Conservation (phyloP, 2,329 filamentous ascomycete genomes). For the Fusarium sp. region DNA sequence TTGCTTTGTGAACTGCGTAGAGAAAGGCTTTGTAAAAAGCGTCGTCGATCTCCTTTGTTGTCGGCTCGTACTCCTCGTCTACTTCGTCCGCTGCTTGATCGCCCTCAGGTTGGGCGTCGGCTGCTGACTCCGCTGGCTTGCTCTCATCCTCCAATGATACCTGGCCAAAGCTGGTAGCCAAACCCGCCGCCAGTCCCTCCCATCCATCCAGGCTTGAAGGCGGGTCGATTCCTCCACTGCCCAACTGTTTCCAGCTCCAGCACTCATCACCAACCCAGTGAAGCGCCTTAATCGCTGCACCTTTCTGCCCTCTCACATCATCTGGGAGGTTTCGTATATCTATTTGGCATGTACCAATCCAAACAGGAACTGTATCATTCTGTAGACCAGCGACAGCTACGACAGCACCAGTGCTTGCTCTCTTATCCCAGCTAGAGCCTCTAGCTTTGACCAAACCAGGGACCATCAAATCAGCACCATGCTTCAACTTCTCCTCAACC, state of each 20-base stretch:
- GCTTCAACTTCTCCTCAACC: constrained; percentile 37
- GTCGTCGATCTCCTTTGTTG: constrained; percentile 36
- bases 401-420: constrained; percentile 31
- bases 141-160: background rate
- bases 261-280: constrained; percentile 40
- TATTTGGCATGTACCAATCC: constrained; percentile 35
- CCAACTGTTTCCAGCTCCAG: constrained; percentile 38
- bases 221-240: constrained; percentile 34
- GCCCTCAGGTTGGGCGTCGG: background rate
- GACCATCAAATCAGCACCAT: constrained; percentile 39
- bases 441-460: constrained; percentile 34
- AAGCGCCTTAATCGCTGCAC: constrained; percentile 32
- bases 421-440: constrained; percentile 25
- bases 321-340: constrained; percentile 25
- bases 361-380: constrained; percentile 36
- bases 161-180: background rate
- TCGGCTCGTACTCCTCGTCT: constrained; percentile 28
- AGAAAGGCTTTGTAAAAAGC: constrained; percentile 37
- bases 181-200: constrained; percentile 12
- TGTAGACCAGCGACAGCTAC: constrained; percentile 39
- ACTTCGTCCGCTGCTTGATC: background rate
- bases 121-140: background rate
- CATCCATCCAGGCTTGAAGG: constrained; percentile 31
- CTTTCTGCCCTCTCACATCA: constrained; percentile 33
- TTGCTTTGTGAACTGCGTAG: constrained; percentile 34